These are phyloP conservation scores for Rhizopogon rudus DNA, from an alignment of 768 basidiomycete species.

Conservation along the genomic window DNA sequence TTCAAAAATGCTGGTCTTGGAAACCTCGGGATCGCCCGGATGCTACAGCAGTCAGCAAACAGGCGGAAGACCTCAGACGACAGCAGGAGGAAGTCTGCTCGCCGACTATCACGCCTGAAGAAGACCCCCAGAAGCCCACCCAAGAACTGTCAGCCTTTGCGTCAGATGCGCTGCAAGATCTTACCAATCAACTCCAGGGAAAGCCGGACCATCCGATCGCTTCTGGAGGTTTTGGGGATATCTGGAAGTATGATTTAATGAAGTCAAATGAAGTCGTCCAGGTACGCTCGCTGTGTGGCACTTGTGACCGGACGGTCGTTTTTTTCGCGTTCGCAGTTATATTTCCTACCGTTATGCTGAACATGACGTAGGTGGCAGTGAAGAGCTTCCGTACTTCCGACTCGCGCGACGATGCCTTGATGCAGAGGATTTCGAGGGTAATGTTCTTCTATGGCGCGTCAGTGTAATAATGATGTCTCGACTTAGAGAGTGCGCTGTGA, in stretches of 20 bases:
- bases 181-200: background rate
- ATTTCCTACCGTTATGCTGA: background rate
- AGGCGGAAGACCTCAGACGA: no score
- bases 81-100: no score
- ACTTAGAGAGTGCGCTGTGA: conserved; percentile 21
- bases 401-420: background rate
- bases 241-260: conserved; percentile 11
- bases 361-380: background rate
- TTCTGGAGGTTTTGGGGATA: conserved; percentile 1
- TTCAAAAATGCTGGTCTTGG: no score
- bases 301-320: no score
- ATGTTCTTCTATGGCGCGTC: background rate
- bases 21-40: no score
- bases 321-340: no score
- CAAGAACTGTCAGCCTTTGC: no score
- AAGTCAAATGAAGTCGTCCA: background rate
- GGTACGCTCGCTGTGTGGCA: background rate
- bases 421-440: background rate
- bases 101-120: no score
- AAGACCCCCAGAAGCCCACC: no score
- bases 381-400: background rate
- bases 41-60: no score
- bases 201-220: background rate
- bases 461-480: background rate
- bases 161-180: background rate